phyloP scores from a whole-genome alignment of 2,329 filamentous ascomycete species.

The Xylaria sp. region DNA sequence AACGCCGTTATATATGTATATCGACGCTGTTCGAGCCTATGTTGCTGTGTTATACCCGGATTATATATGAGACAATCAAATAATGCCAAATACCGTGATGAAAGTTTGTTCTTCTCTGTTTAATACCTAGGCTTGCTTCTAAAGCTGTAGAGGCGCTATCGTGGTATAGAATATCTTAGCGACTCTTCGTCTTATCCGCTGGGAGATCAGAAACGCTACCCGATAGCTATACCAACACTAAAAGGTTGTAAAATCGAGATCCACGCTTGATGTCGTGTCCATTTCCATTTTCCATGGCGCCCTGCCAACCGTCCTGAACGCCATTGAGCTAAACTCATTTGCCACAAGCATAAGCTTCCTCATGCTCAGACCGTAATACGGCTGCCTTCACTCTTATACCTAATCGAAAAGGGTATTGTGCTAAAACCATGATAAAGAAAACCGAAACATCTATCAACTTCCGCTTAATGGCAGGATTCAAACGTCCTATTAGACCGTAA shows the following conservation, averaged over 20 bases:
- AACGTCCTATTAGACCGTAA: not conserved
- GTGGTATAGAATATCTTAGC: not conserved
- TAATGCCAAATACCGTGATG: slow-evolving; percentile 9
- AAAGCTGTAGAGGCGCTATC: not conserved
- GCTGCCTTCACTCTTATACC: slow-evolving; percentile 5
- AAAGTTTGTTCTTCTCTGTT: not conserved
- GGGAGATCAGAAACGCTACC: not conserved
- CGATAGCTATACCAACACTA: not conserved
- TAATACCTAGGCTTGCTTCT: not conserved
- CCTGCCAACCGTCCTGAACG: slow-evolving; percentile 30
- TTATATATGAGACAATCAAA: slow-evolving; percentile 15
- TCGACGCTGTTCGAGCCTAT: slow-evolving; percentile 13
- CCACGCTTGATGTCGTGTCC: slow-evolving; percentile 10
- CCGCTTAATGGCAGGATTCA: not conserved
- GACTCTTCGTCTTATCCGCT: not conserved
- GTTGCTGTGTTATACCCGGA: slow-evolving; percentile 29
- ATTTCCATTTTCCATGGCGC: slow-evolving; percentile 12
- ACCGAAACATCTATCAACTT: not conserved
- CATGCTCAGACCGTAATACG: not conserved
- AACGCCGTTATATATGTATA: slow-evolving; percentile 20
- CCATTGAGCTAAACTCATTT: slow-evolving; percentile 16
- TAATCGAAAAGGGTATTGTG: slow-evolving; percentile 16
- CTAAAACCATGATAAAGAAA: not conserved
- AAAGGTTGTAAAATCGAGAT: slow-evolving; percentile 4
- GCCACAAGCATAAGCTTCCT: not conserved